These are phyloP conservation scores for Agaricus sinodeliciosus DNA, from an alignment of 768 basidiomycete species.

Conservation along the genomic window DNA sequence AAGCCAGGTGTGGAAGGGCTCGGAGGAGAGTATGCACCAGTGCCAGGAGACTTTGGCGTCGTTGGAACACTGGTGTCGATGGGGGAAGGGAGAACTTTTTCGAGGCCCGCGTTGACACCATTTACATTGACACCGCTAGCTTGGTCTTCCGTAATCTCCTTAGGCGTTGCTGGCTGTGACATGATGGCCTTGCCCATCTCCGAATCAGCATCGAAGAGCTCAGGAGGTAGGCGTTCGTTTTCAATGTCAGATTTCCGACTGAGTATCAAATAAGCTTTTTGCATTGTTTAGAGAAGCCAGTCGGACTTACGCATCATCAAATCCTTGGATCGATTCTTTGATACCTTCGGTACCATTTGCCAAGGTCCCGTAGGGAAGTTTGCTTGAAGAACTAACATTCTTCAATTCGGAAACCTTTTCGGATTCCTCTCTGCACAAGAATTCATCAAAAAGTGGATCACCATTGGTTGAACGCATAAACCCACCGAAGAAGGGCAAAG, in stretches of 20 bases:
- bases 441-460: background rate
- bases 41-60: slow-evolving; percentile 19
- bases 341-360: slow-evolving; percentile 91
- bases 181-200: slow-evolving; percentile 66
- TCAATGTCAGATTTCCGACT: slow-evolving; percentile 98
- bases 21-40: slow-evolving; percentile 25
- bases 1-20: slow-evolving; percentile 41
- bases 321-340: slow-evolving; percentile 88
- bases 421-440: slow-evolving; percentile 76
- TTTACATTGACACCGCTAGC: slow-evolving; percentile 40
- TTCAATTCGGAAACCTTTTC: slow-evolving; percentile 97
- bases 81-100: slow-evolving; percentile 20
- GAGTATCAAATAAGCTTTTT: background rate
- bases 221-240: slow-evolving; percentile 96
- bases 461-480: slow-evolving; percentile 8
- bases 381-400: slow-evolving; percentile 72
- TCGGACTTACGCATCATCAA: slow-evolving; percentile 86
- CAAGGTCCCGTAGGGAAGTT: slow-evolving; percentile 77
- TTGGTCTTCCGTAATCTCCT: slow-evolving; percentile 35
- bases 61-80: slow-evolving; percentile 16
- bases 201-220: slow-evolving; percentile 78
- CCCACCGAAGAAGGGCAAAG: slow-evolving; percentile 90
- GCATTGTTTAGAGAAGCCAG: background rate
- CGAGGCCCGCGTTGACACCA: slow-evolving; percentile 38
- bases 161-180: slow-evolving; percentile 47